Conservation (phyloP, 2,329 filamentous ascomycete genomes). For the Alternaria dauci region DNA sequence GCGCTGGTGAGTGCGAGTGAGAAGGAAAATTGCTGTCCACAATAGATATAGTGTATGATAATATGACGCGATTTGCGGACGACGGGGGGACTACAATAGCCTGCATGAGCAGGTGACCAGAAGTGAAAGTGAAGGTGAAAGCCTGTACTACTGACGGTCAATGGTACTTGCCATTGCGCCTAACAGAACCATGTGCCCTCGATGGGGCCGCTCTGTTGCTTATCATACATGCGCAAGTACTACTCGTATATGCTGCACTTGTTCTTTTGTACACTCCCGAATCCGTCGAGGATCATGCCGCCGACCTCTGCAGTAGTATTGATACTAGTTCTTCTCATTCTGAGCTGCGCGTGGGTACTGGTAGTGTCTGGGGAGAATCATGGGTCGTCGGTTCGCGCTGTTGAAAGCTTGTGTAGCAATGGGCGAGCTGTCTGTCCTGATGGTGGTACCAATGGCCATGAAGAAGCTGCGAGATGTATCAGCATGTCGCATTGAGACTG, state of each 20-base stretch:
- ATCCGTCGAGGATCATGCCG: constrained; percentile 7
- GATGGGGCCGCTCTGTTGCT: constrained; percentile 1
- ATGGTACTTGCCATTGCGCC: constrained; percentile 2
- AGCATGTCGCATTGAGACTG: constrained; percentile 14
- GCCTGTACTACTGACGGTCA: not conserved
- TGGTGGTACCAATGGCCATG: constrained; percentile 98
- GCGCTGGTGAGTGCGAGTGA: not conserved
- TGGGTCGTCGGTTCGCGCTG: constrained; percentile 72
- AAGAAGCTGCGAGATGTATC: constrained; percentile 72
- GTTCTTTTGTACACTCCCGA: constrained; percentile 29
- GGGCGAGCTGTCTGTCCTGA: constrained; percentile 86
- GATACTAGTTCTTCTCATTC: constrained; percentile 41
- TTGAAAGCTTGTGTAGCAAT: constrained; percentile 79
- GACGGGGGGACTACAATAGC: not conserved
- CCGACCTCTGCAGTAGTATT: not conserved
- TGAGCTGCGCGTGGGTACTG: constrained; percentile 36
- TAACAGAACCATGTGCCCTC: not conserved
- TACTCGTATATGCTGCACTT: constrained; percentile 9
- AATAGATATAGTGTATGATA: not conserved
- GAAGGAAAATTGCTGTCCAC: not conserved
- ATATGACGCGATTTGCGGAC: not conserved
- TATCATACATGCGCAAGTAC: constrained; percentile 24
- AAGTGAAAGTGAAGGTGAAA: constrained; percentile 11
- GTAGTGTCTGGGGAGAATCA: constrained; percentile 65
- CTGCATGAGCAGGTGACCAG: not conserved